Base-by-base conservation (phyloP, 2,329 filamentous ascomycete genomes). In the Botryotinia convoluta region DNA sequence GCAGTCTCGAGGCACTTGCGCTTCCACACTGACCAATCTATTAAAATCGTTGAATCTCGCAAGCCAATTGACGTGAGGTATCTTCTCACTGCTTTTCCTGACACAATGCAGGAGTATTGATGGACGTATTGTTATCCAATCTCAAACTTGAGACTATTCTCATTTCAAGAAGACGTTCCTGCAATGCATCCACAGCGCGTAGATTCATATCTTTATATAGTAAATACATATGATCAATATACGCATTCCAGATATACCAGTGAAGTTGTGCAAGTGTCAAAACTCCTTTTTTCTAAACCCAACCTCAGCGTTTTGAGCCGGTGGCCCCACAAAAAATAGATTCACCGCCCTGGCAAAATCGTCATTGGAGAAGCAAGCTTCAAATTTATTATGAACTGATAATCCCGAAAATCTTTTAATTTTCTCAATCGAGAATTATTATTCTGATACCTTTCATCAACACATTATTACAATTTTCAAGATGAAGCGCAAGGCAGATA, bases 401-500 rank as follows among this genome's bases (percentile, higher is more conserved):
- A 29, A 22, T 64, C 32, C 39, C 37, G 26, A 73, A 72, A 70
- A 60, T 39, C 12, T 72, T 73, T 72, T 35, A 42, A n/a, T 39
- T 45, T 44, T 54, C 26, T 22, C 60, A 57, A 20, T 44, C 16
- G 3, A 37, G 16, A 65, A 54, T 67, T 65, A 4, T 54, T 45
- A 54, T 10, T 45, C 16, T 54, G 5, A 22, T 8, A n/a, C 37
- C 16, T 37, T 14, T 60, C 20, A n/a, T 45, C 67, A 70, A 63
- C 69, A 71, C 18, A 42, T 35, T 29, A 54, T 29, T 62, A 37
- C 44, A 20, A 20, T 54, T 63, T 74, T 73, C 78, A 83, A 76
- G 9, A 89, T 89, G 87, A 90, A 90, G 83, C 87, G 88, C 83
- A 90, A 90, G 81, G 87, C 88, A 74, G 85, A 86, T 64, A 80